Evolutionary conservation across 345 rosid genomes (phyloP).

Genomic region (Aethionema arabicum): DNA sequence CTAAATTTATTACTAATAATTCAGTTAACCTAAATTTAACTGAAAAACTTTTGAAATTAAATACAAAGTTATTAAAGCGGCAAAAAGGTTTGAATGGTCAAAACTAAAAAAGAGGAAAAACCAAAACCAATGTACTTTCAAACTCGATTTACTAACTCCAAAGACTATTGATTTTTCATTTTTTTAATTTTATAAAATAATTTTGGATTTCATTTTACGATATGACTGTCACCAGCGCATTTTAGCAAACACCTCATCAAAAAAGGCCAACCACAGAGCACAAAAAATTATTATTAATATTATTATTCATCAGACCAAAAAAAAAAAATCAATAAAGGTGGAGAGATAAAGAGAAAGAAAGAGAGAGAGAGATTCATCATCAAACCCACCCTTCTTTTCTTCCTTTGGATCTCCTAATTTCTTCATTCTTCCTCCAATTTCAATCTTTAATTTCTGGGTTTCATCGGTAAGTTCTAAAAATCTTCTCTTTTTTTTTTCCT

Average conservation of each 20-base stretch:
- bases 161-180: slow-evolving; percentile 16
- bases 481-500: not conserved
- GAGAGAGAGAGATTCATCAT: slow-evolving; percentile 23
- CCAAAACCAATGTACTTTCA: slow-evolving; percentile 40
- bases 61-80: not conserved
- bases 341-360: slow-evolving; percentile 12
- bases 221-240: slow-evolving; percentile 42
- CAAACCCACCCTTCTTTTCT: slow-evolving; percentile 11
- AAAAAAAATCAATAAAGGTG: not conserved
- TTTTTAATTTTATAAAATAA: not conserved
- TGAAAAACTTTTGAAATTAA: not conserved
- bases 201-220: slow-evolving; percentile 21
- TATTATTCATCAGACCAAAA: slow-evolving; percentile 33
- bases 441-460: slow-evolving; percentile 20
- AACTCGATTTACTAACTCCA: slow-evolving; percentile 39
- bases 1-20: too few species aligned
- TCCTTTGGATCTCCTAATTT: slow-evolving; percentile 31
- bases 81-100: slow-evolving; percentile 38
- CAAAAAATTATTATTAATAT: not conserved
- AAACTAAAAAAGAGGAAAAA: slow-evolving; percentile 35
- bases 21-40: too few species aligned
- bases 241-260: slow-evolving; percentile 29
- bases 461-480: slow-evolving; percentile 13
- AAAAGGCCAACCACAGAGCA: slow-evolving; percentile 32
- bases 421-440: slow-evolving; percentile 29